Percentiles rank a stretch among this genome's conserved stretches.
Conservation (phyloP, 768 basidiomycete species). For the Pleurotus giganteus region DNA sequence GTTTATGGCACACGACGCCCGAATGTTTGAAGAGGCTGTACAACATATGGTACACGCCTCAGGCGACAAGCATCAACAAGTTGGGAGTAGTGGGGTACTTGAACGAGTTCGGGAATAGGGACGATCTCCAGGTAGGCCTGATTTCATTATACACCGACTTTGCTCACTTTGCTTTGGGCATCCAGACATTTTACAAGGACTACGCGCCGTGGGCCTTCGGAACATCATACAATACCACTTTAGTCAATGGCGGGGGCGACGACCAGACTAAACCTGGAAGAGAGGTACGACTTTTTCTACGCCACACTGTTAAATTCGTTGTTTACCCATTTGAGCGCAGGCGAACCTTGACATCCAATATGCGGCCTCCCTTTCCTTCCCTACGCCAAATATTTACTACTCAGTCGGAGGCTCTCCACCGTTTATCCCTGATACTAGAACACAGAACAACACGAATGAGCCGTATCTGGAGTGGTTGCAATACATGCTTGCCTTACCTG, state of each 20-base stretch:
- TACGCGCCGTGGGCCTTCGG: constrained; percentile 32
- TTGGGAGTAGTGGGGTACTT: constrained; percentile 44
- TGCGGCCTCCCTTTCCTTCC: constrained; percentile 37
- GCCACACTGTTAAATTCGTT: not conserved
- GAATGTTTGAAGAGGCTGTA: constrained; percentile 43
- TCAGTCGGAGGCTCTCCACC: constrained; percentile 47
- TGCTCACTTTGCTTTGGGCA: not conserved
- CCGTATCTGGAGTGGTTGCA: constrained; percentile 42
- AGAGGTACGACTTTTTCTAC: constrained; percentile 14
- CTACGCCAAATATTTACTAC: constrained; percentile 43
- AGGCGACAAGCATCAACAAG: constrained; percentile 29
- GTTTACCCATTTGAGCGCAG: constrained; percentile 15
- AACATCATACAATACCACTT: constrained; percentile 28
- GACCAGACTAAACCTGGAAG: constrained; percentile 36
- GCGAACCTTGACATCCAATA: constrained; percentile 55
- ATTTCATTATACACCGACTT: constrained; percentile 9
- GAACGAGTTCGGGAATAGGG: constrained; percentile 38
- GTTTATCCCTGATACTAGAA: constrained; percentile 37
- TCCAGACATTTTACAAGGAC: constrained; percentile 32
- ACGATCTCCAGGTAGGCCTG: constrained; percentile 33
- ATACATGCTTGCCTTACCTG: constrained; percentile 33
- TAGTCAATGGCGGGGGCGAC: constrained; percentile 37
- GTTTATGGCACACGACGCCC: constrained; percentile 37
- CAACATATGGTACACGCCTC: constrained; percentile 30
- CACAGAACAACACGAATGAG: constrained; percentile 41